These are phyloP conservation scores for Telfairia occidentalis DNA, from an alignment of 331 rosid genomes.

Conservation along the genomic window DNA sequence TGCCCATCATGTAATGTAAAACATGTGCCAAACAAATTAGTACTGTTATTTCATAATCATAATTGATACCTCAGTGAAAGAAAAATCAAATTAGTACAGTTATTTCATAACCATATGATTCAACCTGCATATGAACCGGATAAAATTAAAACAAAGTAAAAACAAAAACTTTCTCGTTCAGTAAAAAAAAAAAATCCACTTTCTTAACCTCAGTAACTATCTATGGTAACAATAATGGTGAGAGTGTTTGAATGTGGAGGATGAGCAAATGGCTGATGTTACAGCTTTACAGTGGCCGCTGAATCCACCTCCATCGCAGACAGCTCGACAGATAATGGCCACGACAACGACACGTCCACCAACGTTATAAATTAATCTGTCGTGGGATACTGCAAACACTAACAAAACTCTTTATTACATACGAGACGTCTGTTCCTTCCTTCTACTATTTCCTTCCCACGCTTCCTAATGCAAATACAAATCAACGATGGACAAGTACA, in stretches of 20 bases:
- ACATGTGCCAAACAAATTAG: no score
- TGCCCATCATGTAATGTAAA: not conserved
- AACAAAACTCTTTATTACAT: not conserved
- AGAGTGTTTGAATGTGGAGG: not conserved
- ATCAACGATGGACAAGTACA: not conserved
- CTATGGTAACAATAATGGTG: not conserved
- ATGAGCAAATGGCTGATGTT: not conserved
- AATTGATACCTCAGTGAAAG: no score
- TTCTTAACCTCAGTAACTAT: not conserved
- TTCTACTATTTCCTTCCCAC: constrained; percentile 7
- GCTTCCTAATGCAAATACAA: not conserved
- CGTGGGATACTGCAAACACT: not conserved
- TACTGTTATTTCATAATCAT: no score
- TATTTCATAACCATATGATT: no score
- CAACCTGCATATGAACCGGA: no score
- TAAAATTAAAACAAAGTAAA: no score
- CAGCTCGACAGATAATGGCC: not conserved
- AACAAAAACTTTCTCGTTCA: not conserved
- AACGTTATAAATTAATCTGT: not conserved
- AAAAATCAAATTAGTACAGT: no score
- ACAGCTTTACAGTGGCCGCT: not conserved
- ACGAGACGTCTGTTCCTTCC: not conserved
- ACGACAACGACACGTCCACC: not conserved
- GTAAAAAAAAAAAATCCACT: no score
- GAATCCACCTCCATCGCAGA: not conserved